Evolutionary conservation across 352 stramenopile genomes (phyloP).

Genomic region (Phytophthora constricta): DNA sequence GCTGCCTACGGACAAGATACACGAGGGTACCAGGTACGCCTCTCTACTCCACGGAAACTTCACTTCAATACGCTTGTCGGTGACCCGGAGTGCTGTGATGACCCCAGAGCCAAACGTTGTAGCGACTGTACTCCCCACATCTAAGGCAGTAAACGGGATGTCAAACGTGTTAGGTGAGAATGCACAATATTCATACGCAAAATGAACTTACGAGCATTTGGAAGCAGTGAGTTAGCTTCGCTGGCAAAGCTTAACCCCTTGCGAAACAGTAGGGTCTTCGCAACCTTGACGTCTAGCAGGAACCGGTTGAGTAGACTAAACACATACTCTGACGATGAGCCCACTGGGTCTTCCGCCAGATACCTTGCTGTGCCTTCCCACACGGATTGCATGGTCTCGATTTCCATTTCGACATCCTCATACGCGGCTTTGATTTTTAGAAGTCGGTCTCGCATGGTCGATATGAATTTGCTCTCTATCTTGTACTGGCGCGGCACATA

Average conservation of each 20-base stretch:
- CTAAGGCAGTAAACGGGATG: slow-evolving; percentile 21
- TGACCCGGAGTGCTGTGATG: slow-evolving; percentile 63
- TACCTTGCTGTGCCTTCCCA: slow-evolving; percentile 77
- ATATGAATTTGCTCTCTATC: slow-evolving; percentile 66
- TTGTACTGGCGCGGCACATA: slow-evolving; percentile 59
- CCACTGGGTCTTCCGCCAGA: slow-evolving; percentile 62
- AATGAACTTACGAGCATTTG: slow-evolving; percentile 51
- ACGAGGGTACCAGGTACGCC: slow-evolving; percentile 56
- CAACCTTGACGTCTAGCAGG: slow-evolving; percentile 78
- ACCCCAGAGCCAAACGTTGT: slow-evolving; percentile 69
- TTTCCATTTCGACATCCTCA: slow-evolving; percentile 71
- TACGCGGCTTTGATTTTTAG: slow-evolving; percentile 57
- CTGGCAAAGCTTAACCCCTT: slow-evolving; percentile 60
- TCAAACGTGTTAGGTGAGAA: not conserved
- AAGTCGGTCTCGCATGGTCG: slow-evolving; percentile 52
- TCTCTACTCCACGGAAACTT: slow-evolving; percentile 75
- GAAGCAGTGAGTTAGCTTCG: slow-evolving; percentile 39
- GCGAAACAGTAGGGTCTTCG: slow-evolving; percentile 63
- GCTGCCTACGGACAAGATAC: slow-evolving; percentile 52
- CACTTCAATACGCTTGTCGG: slow-evolving; percentile 66
- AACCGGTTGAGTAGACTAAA: slow-evolving; percentile 76
- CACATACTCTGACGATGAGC: slow-evolving; percentile 75
- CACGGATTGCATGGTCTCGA: slow-evolving; percentile 60
- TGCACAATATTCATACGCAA: not conserved
- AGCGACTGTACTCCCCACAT: slow-evolving; percentile 70